These are phyloP conservation scores for Heteromeles arbutifolia DNA, from an alignment of 306 rosid species.

Conservation along the genomic window DNA sequence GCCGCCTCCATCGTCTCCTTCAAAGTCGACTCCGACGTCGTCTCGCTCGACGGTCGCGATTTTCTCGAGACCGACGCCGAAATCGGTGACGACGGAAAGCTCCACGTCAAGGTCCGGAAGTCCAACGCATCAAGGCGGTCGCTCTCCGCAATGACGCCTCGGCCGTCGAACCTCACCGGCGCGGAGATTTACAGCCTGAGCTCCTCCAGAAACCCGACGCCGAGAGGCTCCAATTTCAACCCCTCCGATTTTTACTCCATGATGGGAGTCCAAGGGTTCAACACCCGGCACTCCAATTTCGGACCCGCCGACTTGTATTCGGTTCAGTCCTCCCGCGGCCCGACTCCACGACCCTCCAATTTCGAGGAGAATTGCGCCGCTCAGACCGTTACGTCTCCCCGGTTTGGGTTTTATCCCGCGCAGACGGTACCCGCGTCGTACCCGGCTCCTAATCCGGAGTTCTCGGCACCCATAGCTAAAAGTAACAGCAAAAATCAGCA, in stretches of 20 bases:
- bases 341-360: constrained; percentile 82
- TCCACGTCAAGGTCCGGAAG: constrained; percentile 81
- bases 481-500: constrained; percentile 30
- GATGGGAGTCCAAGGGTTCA: constrained; percentile 65
- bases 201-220: constrained; percentile 84
- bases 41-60: constrained; percentile 86
- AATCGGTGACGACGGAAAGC: constrained; percentile 86
- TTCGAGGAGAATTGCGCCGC: constrained; percentile 61
- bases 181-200: constrained; percentile 95
- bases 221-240: constrained; percentile 86
- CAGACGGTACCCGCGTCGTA: constrained; percentile 30
- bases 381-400: constrained; percentile 15
- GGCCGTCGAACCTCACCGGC: constrained; percentile 92
- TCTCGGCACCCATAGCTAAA: constrained; percentile 42
- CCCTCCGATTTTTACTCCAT: constrained; percentile 80
- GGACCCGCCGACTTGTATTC: constrained; percentile 71
- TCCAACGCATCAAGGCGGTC: constrained; percentile 76
- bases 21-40: constrained; percentile 91
- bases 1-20: constrained; percentile 94
- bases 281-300: constrained; percentile 68
- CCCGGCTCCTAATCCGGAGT: constrained; percentile 84
- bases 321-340: constrained; percentile 78
- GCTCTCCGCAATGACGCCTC: constrained; percentile 55
- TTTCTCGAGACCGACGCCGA: constrained; percentile 90
- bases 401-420: constrained; percentile 53